Conservation (phyloP, 805 yeast species). For the Candida ovalis region DNA sequence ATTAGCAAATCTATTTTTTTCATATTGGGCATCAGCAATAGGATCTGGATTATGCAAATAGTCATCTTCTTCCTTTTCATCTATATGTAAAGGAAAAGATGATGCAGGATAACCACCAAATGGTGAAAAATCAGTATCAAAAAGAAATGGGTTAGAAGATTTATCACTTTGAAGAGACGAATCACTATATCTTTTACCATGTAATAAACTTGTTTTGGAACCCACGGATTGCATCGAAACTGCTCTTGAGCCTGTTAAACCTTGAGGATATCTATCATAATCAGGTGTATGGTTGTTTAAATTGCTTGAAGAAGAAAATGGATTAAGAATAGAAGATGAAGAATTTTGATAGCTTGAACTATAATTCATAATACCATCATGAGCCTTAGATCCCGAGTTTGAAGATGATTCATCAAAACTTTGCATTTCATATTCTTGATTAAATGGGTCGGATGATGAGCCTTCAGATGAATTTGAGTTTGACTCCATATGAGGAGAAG, state of each 20-base stretch:
- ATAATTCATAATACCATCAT: conserved; percentile 10
- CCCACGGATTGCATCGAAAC: conserved; percentile 47
- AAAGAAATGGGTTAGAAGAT: conserved; percentile 38
- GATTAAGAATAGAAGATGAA: conserved; percentile 28
- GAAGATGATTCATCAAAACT: conserved; percentile 26
- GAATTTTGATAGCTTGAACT: conserved; percentile 26
- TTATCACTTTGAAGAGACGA: conserved; percentile 20
- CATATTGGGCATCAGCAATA: conserved; percentile 82
- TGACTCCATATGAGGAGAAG: conserved; percentile 31
- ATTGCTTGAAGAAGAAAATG: conserved; percentile 28
- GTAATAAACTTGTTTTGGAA: conserved; percentile 27
- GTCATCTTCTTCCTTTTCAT: conserved; percentile 94
- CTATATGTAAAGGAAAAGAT: conserved; percentile 84
- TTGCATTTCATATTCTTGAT: conserved; percentile 30
- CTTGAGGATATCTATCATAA: conserved; percentile 65
- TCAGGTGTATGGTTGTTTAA: conserved; percentile 38
- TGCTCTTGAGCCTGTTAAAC: conserved; percentile 52
- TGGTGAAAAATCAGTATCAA: conserved; percentile 72
- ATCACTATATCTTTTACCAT: conserved; percentile 13
- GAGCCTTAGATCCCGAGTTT: conserved; percentile 12
- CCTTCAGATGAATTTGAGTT: conserved; percentile 25
- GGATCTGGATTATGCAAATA: conserved; percentile 96
- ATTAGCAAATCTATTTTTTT: conserved; percentile 58
- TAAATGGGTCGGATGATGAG: conserved; percentile 24
- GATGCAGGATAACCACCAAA: conserved; percentile 97